Conservation (phyloP, 108 stramenopile genomes). For the Halocafeteria seosinensis region DNA sequence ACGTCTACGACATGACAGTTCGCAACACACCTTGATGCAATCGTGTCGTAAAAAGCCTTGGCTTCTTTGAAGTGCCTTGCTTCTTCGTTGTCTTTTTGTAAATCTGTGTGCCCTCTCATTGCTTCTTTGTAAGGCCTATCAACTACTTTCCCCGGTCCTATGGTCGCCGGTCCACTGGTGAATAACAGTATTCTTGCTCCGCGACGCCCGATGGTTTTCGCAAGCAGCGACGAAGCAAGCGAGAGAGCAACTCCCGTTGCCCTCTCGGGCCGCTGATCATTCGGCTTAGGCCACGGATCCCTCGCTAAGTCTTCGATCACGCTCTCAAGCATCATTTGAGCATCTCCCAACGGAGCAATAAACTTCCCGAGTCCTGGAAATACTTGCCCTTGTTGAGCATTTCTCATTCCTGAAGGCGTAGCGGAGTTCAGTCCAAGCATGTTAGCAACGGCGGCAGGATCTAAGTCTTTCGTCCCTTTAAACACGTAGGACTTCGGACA, state of each 20-base stretch:
- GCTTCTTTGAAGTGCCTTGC: constrained; percentile 72
- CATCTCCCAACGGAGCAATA: constrained; percentile 75
- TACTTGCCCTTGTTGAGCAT: not conserved
- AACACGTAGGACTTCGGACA: constrained; percentile 77
- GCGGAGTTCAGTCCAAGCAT: not conserved
- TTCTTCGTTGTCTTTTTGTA: constrained; percentile 50
- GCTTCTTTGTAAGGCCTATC: constrained; percentile 62
- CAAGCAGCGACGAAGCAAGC: constrained; percentile 67
- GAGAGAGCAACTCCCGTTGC: constrained; percentile 72
- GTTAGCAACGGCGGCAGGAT: not conserved
- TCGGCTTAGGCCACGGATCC: constrained; percentile 86
- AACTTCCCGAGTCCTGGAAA: constrained; percentile 41
- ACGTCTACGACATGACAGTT: constrained; percentile 80
- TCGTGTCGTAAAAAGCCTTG: constrained; percentile 67
- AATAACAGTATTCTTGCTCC: constrained; percentile 89
- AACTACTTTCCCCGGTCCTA: constrained; percentile 79
- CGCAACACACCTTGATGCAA: constrained; percentile 45
- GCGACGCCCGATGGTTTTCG: constrained; percentile 65
- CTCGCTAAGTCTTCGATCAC: constrained; percentile 83
- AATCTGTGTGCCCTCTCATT: constrained; percentile 72
- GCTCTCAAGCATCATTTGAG: constrained; percentile 65
- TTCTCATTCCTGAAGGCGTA: not conserved
- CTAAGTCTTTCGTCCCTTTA: constrained; percentile 70
- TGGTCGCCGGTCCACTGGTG: constrained; percentile 82
- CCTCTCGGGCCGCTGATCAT: constrained; percentile 68